Evolutionary conservation across 495 filamentous ascomycete genomes (phyloP).

Genomic region (Aspergillus avenaceus): DNA sequence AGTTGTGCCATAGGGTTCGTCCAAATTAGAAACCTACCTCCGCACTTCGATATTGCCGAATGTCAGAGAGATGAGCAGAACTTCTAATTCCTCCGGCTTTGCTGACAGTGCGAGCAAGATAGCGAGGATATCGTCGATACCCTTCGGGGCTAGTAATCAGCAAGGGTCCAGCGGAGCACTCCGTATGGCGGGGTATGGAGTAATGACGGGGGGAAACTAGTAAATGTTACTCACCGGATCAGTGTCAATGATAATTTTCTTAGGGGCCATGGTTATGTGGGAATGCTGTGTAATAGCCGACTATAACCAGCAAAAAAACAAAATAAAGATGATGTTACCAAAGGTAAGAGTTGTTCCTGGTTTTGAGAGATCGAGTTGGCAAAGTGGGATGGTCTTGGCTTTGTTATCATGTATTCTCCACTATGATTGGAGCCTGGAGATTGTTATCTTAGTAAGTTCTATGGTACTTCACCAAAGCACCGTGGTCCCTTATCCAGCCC

Average conservation of each 20-base stretch:
- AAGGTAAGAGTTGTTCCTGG: not conserved
- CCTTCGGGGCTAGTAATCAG: slow-evolving; percentile 40
- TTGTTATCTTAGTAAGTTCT: not conserved
- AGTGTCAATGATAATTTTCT: slow-evolving; percentile 87
- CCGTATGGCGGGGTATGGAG: not conserved
- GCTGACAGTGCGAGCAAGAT: slow-evolving; percentile 80
- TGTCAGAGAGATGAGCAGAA: slow-evolving; percentile 84
- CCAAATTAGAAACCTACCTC: slow-evolving; percentile 40
- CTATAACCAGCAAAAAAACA: not conserved
- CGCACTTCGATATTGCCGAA: slow-evolving; percentile 89
- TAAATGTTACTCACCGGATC: slow-evolving; percentile 59
- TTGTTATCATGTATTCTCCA: slow-evolving; percentile 15
- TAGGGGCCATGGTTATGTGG: slow-evolving; percentile 10
- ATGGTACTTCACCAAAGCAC: not conserved
- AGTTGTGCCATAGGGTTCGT: not conserved
- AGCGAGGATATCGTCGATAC: slow-evolving; percentile 89
- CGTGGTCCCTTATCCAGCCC: not conserved
- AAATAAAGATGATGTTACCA: not conserved
- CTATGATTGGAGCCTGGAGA: not conserved
- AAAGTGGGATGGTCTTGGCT: slow-evolving; percentile 17
- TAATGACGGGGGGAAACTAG: not conserved
- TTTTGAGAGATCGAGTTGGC: not conserved
- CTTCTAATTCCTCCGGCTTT: slow-evolving; percentile 77
- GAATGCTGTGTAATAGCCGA: not conserved
- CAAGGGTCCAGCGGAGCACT: not conserved